Percentiles rank a stretch among this genome's conserved stretches.
phyloP scores from a whole-genome alignment of 192 early-diverging fungal species.

The Gaertneriomyces sp. region DNA sequence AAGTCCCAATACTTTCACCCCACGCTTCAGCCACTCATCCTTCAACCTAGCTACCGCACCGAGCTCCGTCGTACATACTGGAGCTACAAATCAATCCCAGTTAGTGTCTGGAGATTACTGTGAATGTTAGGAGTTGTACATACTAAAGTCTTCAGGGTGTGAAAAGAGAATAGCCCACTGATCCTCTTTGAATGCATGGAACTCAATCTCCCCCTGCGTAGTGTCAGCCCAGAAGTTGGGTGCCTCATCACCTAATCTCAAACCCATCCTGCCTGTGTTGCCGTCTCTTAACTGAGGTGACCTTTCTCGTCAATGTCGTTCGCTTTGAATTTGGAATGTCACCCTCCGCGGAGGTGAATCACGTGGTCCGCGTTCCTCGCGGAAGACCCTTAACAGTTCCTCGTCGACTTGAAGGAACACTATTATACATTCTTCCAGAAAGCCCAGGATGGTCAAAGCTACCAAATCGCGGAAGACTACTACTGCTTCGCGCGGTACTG shows the following conservation, averaged over 20 bases:
- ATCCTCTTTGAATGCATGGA: slow-evolving; percentile 82
- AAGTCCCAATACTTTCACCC: slow-evolving; percentile 90
- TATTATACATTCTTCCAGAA: too few species aligned
- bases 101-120: background rate
- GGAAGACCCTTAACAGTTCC: too few species aligned
- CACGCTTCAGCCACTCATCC: slow-evolving; percentile 72
- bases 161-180: slow-evolving; percentile 97
- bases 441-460: too few species aligned
- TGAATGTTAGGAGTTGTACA: slow-evolving; percentile 9
- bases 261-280: slow-evolving; percentile 20
- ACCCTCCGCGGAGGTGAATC: background rate
- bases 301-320: background rate
- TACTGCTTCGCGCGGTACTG: too few species aligned
- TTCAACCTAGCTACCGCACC: slow-evolving; percentile 82
- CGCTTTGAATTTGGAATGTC: background rate
- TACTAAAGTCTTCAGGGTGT: slow-evolving; percentile 94
- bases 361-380: too few species aligned
- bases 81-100: slow-evolving; percentile 42
- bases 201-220: slow-evolving; percentile 84
- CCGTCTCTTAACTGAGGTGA: background rate
- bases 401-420: too few species aligned
- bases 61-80: slow-evolving; percentile 96
- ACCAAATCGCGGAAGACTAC: too few species aligned
- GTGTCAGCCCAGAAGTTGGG: slow-evolving; percentile 80
- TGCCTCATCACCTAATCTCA: slow-evolving; percentile 46